A percentile compares a stretch with the other conserved stretches of the same genome.
Evolutionary conservation across 2,329 filamentous ascomycete species (phyloP).

Genomic region (Zymoseptoria pseudotritici): DNA sequence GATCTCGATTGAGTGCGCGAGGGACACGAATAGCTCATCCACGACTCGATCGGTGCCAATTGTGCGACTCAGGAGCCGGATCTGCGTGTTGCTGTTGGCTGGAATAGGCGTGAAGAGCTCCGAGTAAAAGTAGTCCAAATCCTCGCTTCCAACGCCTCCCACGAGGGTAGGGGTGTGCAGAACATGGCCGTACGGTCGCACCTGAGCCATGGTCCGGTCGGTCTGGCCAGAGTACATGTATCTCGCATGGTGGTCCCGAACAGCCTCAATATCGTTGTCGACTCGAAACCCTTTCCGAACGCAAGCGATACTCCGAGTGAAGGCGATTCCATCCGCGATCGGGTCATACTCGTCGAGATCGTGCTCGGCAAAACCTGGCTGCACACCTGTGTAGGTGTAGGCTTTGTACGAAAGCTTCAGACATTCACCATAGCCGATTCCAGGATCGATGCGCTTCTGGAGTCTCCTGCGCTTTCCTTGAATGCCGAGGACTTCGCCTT

Average conservation of each 20-base stretch:
- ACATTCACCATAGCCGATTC: slow-evolving; percentile 44
- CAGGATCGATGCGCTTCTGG: slow-evolving; percentile 43
- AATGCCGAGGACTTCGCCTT: slow-evolving; percentile 46
- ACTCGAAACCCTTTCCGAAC: slow-evolving; percentile 54
- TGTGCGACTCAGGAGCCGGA: slow-evolving; percentile 51
- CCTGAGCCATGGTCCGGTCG: slow-evolving; percentile 33
- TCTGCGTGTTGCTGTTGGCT: slow-evolving; percentile 41
- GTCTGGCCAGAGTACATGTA: slow-evolving; percentile 28
- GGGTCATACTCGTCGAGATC: slow-evolving; percentile 61
- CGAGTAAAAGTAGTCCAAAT: slow-evolving; percentile 46
- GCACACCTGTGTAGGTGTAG: slow-evolving; percentile 49
- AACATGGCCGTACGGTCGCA: slow-evolving; percentile 32
- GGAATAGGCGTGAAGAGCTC: slow-evolving; percentile 49
- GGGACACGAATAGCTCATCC: slow-evolving; percentile 51
- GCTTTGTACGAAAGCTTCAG: slow-evolving; percentile 39
- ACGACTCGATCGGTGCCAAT: slow-evolving; percentile 53
- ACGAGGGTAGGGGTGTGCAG: slow-evolving; percentile 41
- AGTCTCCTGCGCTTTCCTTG: slow-evolving; percentile 45
- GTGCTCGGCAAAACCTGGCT: slow-evolving; percentile 63
- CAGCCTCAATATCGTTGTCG: slow-evolving; percentile 39
- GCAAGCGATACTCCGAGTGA: slow-evolving; percentile 55
- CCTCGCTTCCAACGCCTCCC: slow-evolving; percentile 37
- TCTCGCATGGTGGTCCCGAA: slow-evolving; percentile 33
- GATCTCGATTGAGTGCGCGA: slow-evolving; percentile 50
- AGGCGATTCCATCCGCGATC: slow-evolving; percentile 58